A percentile compares a stretch with the other conserved stretches of the same genome.
Evolutionary conservation across 2,329 filamentous ascomycete genomes (phyloP).

Genomic region (Dissoconium aciculare): DNA sequence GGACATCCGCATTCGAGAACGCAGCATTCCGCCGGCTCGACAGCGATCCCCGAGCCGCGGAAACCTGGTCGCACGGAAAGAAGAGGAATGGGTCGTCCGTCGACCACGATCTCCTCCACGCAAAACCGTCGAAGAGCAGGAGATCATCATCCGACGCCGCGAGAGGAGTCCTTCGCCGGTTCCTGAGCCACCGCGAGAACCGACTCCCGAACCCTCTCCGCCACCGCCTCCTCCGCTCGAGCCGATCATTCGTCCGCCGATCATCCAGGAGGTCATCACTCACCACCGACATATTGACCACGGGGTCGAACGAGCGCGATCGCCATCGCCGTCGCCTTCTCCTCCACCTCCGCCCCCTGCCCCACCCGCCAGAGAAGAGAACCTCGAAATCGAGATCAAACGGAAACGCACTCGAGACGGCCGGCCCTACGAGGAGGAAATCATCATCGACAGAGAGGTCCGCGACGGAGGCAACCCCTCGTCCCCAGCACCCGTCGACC

Average conservation of each 20-base stretch:
- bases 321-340: constrained; percentile 29
- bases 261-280: constrained; percentile 78
- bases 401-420: constrained; percentile 34
- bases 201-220: constrained; percentile 35
- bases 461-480: constrained; percentile 25
- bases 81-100: constrained; percentile 25
- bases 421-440: constrained; percentile 46
- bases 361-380: constrained; percentile 29
- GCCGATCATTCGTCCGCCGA: constrained; percentile 59
- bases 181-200: constrained; percentile 19
- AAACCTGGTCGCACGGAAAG: constrained; percentile 23
- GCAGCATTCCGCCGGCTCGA: constrained; percentile 16
- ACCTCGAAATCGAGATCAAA: constrained; percentile 42
- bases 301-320: constrained; percentile 37
- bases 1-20: constrained; percentile 28
- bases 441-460: constrained; percentile 45
- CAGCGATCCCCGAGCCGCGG: constrained; percentile 19
- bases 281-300: constrained; percentile 80
- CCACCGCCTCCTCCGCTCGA: constrained; percentile 39
- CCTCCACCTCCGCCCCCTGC: constrained; percentile 29
- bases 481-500: constrained; percentile 28
- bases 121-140: constrained; percentile 23
- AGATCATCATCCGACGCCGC: constrained; percentile 34
- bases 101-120: constrained; percentile 25
- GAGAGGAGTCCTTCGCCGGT: constrained; percentile 23